These are phyloP conservation scores for Metarhizium anisopliae DNA, from an alignment of 2,329 filamentous ascomycete species.

Conservation along the genomic window DNA sequence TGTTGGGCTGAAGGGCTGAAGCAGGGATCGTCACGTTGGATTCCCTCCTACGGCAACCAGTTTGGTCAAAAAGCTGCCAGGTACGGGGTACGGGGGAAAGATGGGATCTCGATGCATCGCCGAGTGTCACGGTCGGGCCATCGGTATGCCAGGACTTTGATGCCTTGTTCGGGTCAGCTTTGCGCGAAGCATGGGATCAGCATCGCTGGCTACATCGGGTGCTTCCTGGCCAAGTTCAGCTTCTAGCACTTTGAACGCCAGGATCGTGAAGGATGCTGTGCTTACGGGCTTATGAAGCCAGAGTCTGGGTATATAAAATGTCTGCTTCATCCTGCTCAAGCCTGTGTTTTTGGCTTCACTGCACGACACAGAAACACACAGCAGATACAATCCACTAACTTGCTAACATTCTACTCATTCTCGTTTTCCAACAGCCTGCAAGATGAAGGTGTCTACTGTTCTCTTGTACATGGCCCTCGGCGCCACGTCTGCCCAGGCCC, in stretches of 20 bases:
- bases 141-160: too few species aligned
- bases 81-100: background rate
- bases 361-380: background rate
- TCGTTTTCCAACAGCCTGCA: background rate
- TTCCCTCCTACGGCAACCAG: too few species aligned
- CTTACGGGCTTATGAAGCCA: too few species aligned
- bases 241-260: too few species aligned
- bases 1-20: background rate
- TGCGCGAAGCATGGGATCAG: too few species aligned
- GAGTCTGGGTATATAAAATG: background rate
- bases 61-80: background rate
- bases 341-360: background rate
- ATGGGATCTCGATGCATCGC: too few species aligned
- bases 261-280: too few species aligned
- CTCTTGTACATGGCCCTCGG: background rate
- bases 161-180: too few species aligned
- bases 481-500: background rate
- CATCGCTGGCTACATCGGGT: too few species aligned
- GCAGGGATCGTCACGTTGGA: background rate
- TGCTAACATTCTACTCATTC: background rate
- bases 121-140: too few species aligned
- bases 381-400: background rate
- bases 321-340: background rate
- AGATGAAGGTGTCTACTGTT: conserved; percentile 6
- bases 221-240: too few species aligned